Conservation (phyloP, 2,329 filamentous ascomycete species). For the Fusarium sulawesiense region DNA sequence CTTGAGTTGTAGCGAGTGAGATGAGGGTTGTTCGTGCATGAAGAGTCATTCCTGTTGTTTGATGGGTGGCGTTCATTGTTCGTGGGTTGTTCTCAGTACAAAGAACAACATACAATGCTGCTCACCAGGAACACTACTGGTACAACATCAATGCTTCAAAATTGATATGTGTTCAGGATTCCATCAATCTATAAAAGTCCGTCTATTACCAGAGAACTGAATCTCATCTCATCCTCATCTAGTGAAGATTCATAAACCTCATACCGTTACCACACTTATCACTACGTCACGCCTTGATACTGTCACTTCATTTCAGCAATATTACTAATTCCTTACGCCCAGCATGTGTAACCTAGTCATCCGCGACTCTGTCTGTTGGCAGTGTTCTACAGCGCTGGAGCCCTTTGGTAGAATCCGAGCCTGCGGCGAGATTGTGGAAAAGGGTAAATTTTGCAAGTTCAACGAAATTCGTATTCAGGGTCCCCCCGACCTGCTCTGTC, state of each 20-base stretch:
- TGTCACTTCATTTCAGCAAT: background rate
- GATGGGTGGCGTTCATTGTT: background rate
- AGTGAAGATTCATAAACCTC: background rate
- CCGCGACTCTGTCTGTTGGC: conserved; percentile 12
- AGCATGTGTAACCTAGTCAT: conserved; percentile 17
- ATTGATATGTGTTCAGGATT: background rate
- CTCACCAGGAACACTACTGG: background rate
- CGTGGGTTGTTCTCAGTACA: background rate
- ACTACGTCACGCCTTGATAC: background rate
- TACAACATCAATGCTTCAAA: background rate
- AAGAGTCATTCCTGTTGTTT: background rate
- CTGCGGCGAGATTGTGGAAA: background rate
- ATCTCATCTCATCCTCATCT: background rate
- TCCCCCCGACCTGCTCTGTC: conserved; percentile 11
- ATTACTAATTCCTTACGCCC: background rate
- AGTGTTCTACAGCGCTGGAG: conserved; percentile 2
- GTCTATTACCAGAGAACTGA: background rate
- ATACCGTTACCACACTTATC: background rate
- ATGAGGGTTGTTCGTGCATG: background rate
- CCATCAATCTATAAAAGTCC: background rate
- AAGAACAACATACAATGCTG: background rate
- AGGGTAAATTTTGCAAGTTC: background rate
- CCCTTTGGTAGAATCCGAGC: conserved; percentile 11
- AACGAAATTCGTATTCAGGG: background rate
- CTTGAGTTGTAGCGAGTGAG: background rate